These are phyloP conservation scores for Knoxia roxburghii DNA, from an alignment of 257 asterid genomes.

Conservation along the genomic window DNA sequence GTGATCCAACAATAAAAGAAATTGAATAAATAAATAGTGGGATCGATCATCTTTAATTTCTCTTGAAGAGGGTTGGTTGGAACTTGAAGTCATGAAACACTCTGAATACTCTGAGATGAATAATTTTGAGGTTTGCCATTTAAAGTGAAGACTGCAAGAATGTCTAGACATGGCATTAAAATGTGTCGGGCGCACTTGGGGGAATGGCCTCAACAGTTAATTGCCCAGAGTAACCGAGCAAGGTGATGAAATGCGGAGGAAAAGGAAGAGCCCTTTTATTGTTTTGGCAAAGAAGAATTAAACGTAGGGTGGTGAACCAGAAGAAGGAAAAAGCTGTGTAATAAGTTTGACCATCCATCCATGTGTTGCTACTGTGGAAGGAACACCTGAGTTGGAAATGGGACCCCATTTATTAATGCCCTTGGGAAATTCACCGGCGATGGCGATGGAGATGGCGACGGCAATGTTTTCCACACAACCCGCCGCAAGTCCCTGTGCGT, in stretches of 20 bases:
- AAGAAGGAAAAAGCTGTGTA: too few species aligned
- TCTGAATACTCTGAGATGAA: neutral
- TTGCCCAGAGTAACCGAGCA: neutral
- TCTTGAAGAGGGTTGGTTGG: too few species aligned
- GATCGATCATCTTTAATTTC: too few species aligned
- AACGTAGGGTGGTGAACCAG: too few species aligned
- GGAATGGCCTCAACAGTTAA: too few species aligned
- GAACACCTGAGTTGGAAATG: constrained; percentile 12
- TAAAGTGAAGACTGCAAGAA: neutral
- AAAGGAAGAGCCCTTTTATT: neutral
- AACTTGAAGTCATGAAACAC: too few species aligned
- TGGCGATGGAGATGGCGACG: too few species aligned
- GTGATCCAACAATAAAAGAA: too few species aligned
- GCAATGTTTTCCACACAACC: too few species aligned
- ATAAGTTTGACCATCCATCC: neutral
- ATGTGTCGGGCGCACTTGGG: constrained; percentile 3
- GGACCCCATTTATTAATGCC: neutral
- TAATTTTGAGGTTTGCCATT: neutral
- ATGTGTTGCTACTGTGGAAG: constrained; percentile 7
- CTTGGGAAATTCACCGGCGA: neutral
- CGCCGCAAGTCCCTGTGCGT: too few species aligned
- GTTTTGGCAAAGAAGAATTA: neutral
- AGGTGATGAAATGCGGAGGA: neutral
- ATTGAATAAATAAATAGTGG: too few species aligned
- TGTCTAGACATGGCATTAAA: neutral